Base-by-base conservation (phyloP, 352 stramenopile genomes). In the Phytophthora cryptogea region DNA sequence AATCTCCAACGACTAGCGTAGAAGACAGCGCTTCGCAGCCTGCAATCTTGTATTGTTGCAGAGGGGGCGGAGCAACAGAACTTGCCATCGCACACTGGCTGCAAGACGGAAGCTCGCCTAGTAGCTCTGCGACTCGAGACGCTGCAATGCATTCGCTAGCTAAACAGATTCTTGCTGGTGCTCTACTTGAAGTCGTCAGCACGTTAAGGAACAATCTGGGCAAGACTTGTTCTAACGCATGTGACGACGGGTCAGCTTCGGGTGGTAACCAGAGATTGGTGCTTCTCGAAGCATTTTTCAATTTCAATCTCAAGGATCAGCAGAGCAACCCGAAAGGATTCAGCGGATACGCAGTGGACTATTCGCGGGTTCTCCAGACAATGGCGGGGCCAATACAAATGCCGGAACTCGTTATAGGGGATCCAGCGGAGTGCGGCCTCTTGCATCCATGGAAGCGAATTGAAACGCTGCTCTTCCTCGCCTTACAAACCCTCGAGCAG, bases 371-470 rank as follows among this genome's bases (percentile, higher is more conserved):
- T 8, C 56, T 88, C 0, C 11, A 72, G 39, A 80, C 72, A 11
- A 13, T 59, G 11, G 66, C 52, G 1, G 70, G 75, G 3, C 33
- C 53, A 14, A 70, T 91, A 17, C 31, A 32, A n/a, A 68, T 82
- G 10, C 77, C 70, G 8, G 57, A 73, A 5, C 36, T 89, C 8
- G 47, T 78, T 13, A 30, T 61, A n/a, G 54, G 27, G 20, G 78
- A 89, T 50, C 79, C 80, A 6, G 16, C 50, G 3, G 37, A 40
- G 1, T 61, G 46, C 14, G 63, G 72, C 7, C 46, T 92, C 4
- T 30, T 91, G 7, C 82, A 92, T 61, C 78, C 85, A 9, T 88
- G 70, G 60, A 54, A 43, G 4, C 72, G 75, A 5, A 74, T 80
- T n/a, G 64, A 79, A 0, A 64, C 62, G n/a, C 58, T 94, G 30